Evolutionary conservation across 1,284 basidiomycete genomes (phyloP).

Genomic region (Exsudoporus floridanus): DNA sequence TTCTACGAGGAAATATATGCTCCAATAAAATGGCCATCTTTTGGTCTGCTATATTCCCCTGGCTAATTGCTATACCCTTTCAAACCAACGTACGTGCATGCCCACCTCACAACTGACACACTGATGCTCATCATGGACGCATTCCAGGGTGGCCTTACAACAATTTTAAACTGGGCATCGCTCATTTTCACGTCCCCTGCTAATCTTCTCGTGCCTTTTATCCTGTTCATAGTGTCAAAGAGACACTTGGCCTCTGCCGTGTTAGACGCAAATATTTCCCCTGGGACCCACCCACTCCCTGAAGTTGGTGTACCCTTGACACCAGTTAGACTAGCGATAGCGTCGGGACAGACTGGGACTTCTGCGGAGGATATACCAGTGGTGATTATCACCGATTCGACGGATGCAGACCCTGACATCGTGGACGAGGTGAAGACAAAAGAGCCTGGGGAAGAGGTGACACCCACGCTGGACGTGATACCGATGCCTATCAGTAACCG

Average conservation of each 20-base stretch:
- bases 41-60: constrained; percentile 26
- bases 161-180: constrained; percentile 28
- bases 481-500: constrained; percentile 21
- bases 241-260: constrained; percentile 21
- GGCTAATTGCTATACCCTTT: constrained; percentile 25
- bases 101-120: background rate
- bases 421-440: constrained; percentile 8
- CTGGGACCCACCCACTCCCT: background rate
- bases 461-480: constrained; percentile 9
- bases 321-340: background rate
- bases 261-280: constrained; percentile 13
- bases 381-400: constrained; percentile 20
- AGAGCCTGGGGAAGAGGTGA: background rate
- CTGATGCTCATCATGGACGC: background rate
- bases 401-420: background rate
- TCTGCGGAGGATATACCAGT: constrained; percentile 19
- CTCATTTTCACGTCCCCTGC: constrained; percentile 26
- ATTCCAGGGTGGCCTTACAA: constrained; percentile 13
- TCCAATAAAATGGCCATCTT: constrained; percentile 26
- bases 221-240: constrained; percentile 25
- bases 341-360: background rate
- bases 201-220: constrained; percentile 26
- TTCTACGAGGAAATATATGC: constrained; percentile 27
- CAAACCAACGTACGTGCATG: constrained; percentile 24
- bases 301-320: background rate